Base-by-base conservation (phyloP, 345 rosid genomes). In the Microthlaspi erraticum region DNA sequence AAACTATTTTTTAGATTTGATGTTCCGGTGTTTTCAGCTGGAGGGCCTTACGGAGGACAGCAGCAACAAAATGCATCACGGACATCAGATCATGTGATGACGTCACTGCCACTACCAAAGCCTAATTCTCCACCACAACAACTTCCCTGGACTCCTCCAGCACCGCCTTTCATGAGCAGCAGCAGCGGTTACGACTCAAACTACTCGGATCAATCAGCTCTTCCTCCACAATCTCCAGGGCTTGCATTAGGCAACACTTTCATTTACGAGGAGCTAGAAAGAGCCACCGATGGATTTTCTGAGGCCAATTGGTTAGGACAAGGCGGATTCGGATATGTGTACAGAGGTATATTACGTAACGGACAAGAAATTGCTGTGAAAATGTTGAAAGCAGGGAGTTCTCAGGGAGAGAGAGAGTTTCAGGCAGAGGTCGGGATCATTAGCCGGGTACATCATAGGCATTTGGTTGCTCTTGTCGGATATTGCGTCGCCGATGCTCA, bases 401-500 rank as follows among this genome's bases (percentile, higher is more conserved):
- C 29, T 26, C 29, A 26, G 29, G 29, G 29, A 26, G 29, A 26
- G 29, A 26, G 29, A 26, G 90, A 86, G 61, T 88, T 88, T 70
- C 84, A 84, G 51, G 87, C 87, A 0, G 93, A 88, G 74, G 80
- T 88, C 29, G 87, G 82, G 76, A 88, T 83, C 44, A 84, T 86
- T 53, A 83, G 86, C 63, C 83, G 90, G 4, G 87, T 88, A 11
- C 93, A 84, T 68, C 93, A 88, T 49, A 83, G 34, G 71, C 84
- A 86, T 80, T 82, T 88, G 39, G 93, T 88, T 56, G 80, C 83
- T 4, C 67, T 88, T 77, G 87, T 88, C 36, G 93, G 93, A 14
- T 88, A 84, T 74, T 86, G 90, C 78, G 81, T 75, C 1, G 60
- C 80, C 6, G 87, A 77, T 13, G 14, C 70, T 16, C 70, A 80